phyloP scores from a whole-genome alignment of 148 eudicot species.

The Pharnaceum exiguum region DNA sequence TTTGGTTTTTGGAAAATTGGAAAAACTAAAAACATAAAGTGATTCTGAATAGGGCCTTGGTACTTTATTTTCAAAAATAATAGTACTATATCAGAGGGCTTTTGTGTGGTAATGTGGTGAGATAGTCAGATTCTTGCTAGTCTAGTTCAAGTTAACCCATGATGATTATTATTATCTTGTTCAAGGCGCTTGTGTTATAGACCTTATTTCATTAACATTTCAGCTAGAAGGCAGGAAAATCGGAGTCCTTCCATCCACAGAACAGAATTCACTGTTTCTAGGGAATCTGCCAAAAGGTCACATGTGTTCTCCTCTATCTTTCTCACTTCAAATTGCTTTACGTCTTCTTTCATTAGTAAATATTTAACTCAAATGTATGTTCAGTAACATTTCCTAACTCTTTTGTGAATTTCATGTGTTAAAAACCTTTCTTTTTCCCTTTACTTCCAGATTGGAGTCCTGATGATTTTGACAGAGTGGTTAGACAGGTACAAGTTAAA shows the following conservation, averaged over 20 bases:
- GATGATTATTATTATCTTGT: background rate
- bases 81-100: too few relatives aligned
- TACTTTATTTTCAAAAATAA: too few relatives aligned
- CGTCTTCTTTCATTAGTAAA: background rate
- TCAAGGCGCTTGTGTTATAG: background rate
- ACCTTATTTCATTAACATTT: slow-evolving; percentile 3
- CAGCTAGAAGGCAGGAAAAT: slow-evolving; percentile 80
- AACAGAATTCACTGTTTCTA: slow-evolving; percentile 54
- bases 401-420: background rate
- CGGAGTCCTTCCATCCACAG: slow-evolving; percentile 64
- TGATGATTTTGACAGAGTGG: slow-evolving; percentile 44
- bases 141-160: background rate
- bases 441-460: slow-evolving; percentile 64
- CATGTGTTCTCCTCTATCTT: background rate
- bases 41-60: too few relatives aligned
- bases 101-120: too few relatives aligned
- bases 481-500: slow-evolving; percentile 53
- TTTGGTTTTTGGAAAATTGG: too few relatives aligned
- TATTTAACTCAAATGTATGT: background rate
- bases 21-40: too few relatives aligned
- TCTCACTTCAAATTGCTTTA: background rate
- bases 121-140: too few relatives aligned
- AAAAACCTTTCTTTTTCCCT: slow-evolving; percentile 4
- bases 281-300: slow-evolving; percentile 77
- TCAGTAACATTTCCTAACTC: background rate